These are phyloP conservation scores for Coemansia sp. DNA, from an alignment of 192 early-diverging fungal genomes.

Conservation along the genomic window DNA sequence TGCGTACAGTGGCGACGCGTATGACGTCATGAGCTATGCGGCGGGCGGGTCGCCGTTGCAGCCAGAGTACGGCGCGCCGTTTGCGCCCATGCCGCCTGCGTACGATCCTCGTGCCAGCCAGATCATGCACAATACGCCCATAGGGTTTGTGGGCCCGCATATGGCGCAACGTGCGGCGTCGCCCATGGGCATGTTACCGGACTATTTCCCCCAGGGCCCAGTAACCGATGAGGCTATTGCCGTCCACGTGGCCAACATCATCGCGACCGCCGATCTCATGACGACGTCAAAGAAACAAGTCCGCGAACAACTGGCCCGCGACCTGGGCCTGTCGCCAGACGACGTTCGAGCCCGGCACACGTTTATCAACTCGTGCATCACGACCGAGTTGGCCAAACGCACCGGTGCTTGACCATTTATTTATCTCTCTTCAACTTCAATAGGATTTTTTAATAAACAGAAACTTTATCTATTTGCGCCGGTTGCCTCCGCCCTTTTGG, in stretches of 20 bases:
- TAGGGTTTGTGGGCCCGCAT: slow-evolving; percentile 9
- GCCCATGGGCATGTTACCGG: slow-evolving; percentile 31
- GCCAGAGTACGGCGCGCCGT: slow-evolving; percentile 18
- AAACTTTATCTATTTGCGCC: slow-evolving; percentile 20
- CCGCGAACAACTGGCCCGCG: slow-evolving; percentile 62
- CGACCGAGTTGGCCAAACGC: slow-evolving; percentile 43
- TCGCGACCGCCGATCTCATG: slow-evolving; percentile 90
- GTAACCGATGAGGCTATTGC: slow-evolving; percentile 73
- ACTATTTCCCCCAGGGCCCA: slow-evolving; percentile 20
- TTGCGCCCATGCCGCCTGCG: slow-evolving; percentile 29
- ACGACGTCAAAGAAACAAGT: slow-evolving; percentile 96
- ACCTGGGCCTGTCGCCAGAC: slow-evolving; percentile 30
- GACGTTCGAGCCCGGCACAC: slow-evolving; percentile 31
- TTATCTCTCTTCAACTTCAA: background rate
- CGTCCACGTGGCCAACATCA: slow-evolving; percentile 68
- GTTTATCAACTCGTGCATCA: slow-evolving; percentile 47
- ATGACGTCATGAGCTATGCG: slow-evolving; percentile 44
- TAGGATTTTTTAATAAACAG: background rate
- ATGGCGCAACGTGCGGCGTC: slow-evolving; percentile 24
- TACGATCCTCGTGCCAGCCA: slow-evolving; percentile 50
- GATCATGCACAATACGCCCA: slow-evolving; percentile 13
- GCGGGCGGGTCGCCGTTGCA: slow-evolving; percentile 29
- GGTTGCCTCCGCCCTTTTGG: slow-evolving; percentile 2
- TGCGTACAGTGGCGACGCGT: slow-evolving; percentile 39
- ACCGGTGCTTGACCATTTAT: slow-evolving; percentile 7